Percentiles rank a stretch among this genome's conserved stretches.
Conservation (phyloP, 2,329 filamentous ascomycete genomes). For the Cryphonectria naterciae region DNA sequence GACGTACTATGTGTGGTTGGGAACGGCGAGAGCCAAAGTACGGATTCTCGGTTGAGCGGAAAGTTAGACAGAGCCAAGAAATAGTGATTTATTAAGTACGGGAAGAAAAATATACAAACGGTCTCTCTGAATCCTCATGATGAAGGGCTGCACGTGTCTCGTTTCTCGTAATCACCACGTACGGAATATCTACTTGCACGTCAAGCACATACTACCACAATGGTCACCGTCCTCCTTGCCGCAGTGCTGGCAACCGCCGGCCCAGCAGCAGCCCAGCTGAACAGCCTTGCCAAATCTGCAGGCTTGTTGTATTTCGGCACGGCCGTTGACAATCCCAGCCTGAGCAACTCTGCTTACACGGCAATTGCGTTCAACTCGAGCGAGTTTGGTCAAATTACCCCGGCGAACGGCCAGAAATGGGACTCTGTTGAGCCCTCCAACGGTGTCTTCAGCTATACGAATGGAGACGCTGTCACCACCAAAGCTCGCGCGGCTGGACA, state of each 20-base stretch:
- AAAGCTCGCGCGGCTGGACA: conserved; percentile 52
- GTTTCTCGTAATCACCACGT: neutral
- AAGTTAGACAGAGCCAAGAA: neutral
- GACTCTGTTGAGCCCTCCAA: conserved; percentile 62
- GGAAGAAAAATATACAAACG: neutral
- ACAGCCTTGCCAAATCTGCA: conserved; percentile 23
- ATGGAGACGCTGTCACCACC: conserved; percentile 57
- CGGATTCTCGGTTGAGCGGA: neutral
- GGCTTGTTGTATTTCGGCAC: conserved; percentile 61
- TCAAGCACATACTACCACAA: neutral
- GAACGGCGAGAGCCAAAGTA: neutral
- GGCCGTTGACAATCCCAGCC: conserved; percentile 62
- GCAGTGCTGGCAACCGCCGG: conserved; percentile 1
- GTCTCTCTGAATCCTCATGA: neutral
- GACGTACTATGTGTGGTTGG: too few species aligned
- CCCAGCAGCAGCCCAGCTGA: conserved; percentile 29
- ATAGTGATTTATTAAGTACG: neutral
- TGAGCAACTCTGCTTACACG: conserved; percentile 58
- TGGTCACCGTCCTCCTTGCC: conserved; percentile 8
- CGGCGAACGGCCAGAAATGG: conserved; percentile 69
- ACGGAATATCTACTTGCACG: too few species aligned
- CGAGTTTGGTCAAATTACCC: conserved; percentile 68
- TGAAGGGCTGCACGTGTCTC: neutral
- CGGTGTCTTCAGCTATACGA: conserved; percentile 60
- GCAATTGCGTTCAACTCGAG: conserved; percentile 56